A percentile compares a stretch with the other conserved stretches of the same genome.
Evolutionary conservation across 2,329 filamentous ascomycete genomes (phyloP).

Genomic region (Cladophialophora yegresii): DNA sequence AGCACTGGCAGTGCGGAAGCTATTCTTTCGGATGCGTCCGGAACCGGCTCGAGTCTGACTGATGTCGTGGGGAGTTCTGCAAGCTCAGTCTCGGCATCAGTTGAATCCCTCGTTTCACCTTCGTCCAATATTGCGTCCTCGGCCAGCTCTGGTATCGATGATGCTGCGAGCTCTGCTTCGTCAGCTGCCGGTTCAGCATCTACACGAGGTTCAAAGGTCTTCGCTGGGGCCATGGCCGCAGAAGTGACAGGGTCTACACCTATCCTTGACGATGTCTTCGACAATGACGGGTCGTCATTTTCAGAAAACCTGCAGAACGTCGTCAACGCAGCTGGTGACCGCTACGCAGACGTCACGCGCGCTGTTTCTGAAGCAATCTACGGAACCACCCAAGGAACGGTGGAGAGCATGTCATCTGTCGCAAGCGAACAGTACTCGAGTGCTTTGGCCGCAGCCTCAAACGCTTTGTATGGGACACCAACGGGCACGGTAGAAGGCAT

Average conservation of each 20-base stretch:
- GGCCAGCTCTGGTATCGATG: constrained; percentile 19
- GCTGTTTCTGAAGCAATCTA: constrained; percentile 60
- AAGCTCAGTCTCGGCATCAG: constrained; percentile 20
- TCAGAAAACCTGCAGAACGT: constrained; percentile 56
- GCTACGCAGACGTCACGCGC: constrained; percentile 56
- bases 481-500: constrained; percentile 49
- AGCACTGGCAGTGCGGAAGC: constrained; percentile 39
- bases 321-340: constrained; percentile 55
- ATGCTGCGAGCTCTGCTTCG: constrained; percentile 24
- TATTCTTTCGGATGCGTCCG: constrained; percentile 19
- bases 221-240: constrained; percentile 51
- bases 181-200: constrained; percentile 23
- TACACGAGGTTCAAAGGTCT: constrained; percentile 23
- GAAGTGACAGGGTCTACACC: constrained; percentile 50
- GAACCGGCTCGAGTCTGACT: constrained; percentile 17
- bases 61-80: constrained; percentile 8
- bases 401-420: constrained; percentile 55
- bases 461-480: constrained; percentile 55
- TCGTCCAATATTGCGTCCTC: constrained; percentile 15
- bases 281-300: constrained; percentile 51
- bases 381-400: constrained; percentile 50
- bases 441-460: constrained; percentile 60
- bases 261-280: constrained; percentile 54
- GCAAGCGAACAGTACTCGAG: constrained; percentile 60
- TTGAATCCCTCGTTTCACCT: constrained; percentile 15